Evolutionary conservation across 345 rosid species (phyloP), one percentile per base, ranked within the genome.

Genomic region (Geranium brycei): DNA sequence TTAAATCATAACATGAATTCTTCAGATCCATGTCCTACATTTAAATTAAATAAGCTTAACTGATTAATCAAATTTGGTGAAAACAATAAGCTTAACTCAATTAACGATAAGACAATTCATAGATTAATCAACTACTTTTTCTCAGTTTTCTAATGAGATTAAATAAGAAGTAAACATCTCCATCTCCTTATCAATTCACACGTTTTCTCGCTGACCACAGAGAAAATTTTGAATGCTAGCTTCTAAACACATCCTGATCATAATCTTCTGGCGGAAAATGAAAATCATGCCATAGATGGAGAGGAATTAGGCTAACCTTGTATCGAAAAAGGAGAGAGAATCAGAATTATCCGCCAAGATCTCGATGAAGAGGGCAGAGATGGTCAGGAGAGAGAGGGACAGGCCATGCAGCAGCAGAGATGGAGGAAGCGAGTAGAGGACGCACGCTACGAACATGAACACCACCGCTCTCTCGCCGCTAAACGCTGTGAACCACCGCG

Each of bases 401-500:
- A 85, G 72, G 73, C 87, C 99, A 58, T 85, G 95, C 23, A 69
- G 68, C 71, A 90, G 69, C 17, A 89, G 86, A 60, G 87, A 77
- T 1, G 64, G 32, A 40, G 97, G 95, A 17, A 86, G 81, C 58
- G 95, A 83, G 71, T 58, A 68, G 66, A 88, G 74, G 55, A 87
- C 68, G 57, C 78, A 78, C 62, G 71, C 68, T 47, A 83, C 67
- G 66, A 88, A 84, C 41, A 87, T 72, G 51, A 75, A 64, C 10
- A 90, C 95, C 58, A 93, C 87, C 14, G 80, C 90, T 75, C 97
- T 83, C 80, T 93, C 99, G 67, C 99, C 99, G 72, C 76, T 87
- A 17, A 80, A 17, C 71, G 65, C 69, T 77, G 73, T 72, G 73
- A 70, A 77, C 28, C 83, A 78, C 5, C 51, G 3, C 19, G 4